These are phyloP conservation scores for Rhodocollybia butyracea DNA, from an alignment of 768 basidiomycete species.

Conservation along the genomic window DNA sequence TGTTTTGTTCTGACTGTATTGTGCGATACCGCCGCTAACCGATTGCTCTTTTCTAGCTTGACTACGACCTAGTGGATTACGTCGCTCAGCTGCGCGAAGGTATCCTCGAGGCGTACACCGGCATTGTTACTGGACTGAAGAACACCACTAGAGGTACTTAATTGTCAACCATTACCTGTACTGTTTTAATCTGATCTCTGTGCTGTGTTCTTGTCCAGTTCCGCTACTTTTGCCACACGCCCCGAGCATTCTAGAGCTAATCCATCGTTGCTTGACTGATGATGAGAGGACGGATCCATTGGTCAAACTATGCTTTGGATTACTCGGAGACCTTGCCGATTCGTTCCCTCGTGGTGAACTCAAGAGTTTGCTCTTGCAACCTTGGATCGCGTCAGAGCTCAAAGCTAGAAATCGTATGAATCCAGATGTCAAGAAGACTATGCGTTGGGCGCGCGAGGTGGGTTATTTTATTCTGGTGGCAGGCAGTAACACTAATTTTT, in stretches of 20 bases:
- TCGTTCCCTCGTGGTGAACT: slow-evolving; percentile 79
- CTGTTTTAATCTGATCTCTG: not conserved
- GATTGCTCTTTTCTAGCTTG: slow-evolving; percentile 46
- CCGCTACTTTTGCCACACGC: slow-evolving; percentile 67
- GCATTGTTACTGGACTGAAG: slow-evolving; percentile 89
- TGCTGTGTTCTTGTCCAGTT: slow-evolving; percentile 23
- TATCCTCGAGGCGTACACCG: slow-evolving; percentile 95
- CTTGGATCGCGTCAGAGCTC: slow-evolving; percentile 77
- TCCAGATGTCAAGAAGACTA: slow-evolving; percentile 79
- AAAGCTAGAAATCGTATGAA: slow-evolving; percentile 72
- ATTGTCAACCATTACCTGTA: not conserved
- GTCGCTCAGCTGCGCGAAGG: slow-evolving; percentile 88
- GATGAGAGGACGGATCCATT: slow-evolving; percentile 83
- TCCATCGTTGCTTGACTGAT: slow-evolving; percentile 71
- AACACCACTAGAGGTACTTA: slow-evolving; percentile 68
- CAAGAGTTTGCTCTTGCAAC: slow-evolving; percentile 71
- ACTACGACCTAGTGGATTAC: slow-evolving; percentile 91
- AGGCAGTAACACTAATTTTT: not conserved
- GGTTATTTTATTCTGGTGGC: slow-evolving; percentile 16
- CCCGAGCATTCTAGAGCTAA: slow-evolving; percentile 72
- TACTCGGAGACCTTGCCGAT: slow-evolving; percentile 92
- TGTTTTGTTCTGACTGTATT: slow-evolving; percentile 22
- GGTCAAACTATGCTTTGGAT: slow-evolving; percentile 73
- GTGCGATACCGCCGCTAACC: slow-evolving; percentile 1
- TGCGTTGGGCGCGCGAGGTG: slow-evolving; percentile 94